phyloP scores from a whole-genome alignment of 805 yeast species.

The Candida boidinii region DNA sequence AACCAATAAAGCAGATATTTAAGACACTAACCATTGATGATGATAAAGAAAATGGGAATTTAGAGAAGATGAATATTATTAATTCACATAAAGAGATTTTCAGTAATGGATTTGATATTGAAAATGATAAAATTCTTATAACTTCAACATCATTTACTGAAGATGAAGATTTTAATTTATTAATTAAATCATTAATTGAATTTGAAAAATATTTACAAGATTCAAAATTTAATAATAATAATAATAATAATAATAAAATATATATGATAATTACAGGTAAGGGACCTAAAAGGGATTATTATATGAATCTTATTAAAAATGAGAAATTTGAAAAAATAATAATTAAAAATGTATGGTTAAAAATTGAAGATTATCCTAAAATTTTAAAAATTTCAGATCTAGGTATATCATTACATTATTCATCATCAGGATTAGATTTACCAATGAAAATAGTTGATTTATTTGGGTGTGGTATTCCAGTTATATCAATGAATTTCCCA shows the following conservation, averaged over 20 bases:
- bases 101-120: constrained; percentile 10
- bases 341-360: constrained; percentile 67
- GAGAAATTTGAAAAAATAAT: constrained; percentile 37
- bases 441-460: constrained; percentile 97
- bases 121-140: constrained; percentile 54
- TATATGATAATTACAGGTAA: constrained; percentile 95
- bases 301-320: constrained; percentile 21
- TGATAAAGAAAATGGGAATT: no score
- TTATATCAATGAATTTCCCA: constrained; percentile 64
- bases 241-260: constrained; percentile 37
- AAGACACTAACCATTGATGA: constrained; percentile 49
- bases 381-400: constrained; percentile 71
- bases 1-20: no score
- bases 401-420: constrained; percentile 84
- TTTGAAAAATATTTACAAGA: no score
- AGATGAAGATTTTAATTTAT: constrained; percentile 76
- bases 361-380: constrained; percentile 70
- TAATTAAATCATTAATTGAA: constrained; percentile 57
- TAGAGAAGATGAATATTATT: constrained; percentile 24
- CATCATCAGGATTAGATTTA: constrained; percentile 87
- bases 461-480: constrained; percentile 95
- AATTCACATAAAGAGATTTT: constrained; percentile 27
- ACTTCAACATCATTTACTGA: constrained; percentile 93
- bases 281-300: constrained; percentile 67
- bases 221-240: constrained; percentile 13